These are phyloP conservation scores for Chytriomyces sp. DNA, from an alignment of 192 early-diverging fungal genomes.

Conservation along the genomic window DNA sequence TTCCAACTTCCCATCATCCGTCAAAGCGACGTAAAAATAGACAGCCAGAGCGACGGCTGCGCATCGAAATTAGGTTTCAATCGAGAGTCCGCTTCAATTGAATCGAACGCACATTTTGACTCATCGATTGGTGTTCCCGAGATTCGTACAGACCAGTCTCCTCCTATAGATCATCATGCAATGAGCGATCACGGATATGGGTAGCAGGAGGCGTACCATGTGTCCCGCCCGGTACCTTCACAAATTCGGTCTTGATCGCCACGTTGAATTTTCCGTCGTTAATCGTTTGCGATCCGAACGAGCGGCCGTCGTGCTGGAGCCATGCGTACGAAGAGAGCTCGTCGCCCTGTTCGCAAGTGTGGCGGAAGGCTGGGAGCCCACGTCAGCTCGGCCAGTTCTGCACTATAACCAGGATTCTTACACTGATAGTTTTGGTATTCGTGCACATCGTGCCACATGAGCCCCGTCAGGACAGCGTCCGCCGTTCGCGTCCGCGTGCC, in stretches of 20 bases:
- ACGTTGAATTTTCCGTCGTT: constrained; percentile 69
- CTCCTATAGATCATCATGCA: too few species aligned
- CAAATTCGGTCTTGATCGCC: constrained; percentile 69
- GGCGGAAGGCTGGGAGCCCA: constrained; percentile 43
- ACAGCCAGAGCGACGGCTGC: constrained; percentile 46
- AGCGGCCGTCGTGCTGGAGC: constrained; percentile 81
- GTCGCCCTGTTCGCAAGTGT: constrained; percentile 90
- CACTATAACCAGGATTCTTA: constrained; percentile 29
- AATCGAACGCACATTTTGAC: constrained; percentile 4
- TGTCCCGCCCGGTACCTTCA: constrained; percentile 68
- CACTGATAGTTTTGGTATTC: constrained; percentile 51
- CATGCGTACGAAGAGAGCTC: constrained; percentile 80
- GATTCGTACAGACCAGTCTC: constrained; percentile 78
- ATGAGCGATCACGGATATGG: too few species aligned
- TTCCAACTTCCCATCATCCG: constrained; percentile 68
- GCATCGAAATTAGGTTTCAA: background rate
- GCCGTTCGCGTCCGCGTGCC: constrained; percentile 79
- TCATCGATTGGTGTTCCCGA: constrained; percentile 63
- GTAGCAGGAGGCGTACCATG: too few species aligned
- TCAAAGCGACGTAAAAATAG: constrained; percentile 78
- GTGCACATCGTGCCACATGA: constrained; percentile 87
- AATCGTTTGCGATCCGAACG: constrained; percentile 76
- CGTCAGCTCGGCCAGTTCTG: constrained; percentile 8
- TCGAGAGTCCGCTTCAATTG: background rate
- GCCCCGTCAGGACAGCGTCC: constrained; percentile 79